Percentiles rank a stretch among this genome's conserved stretches.
These are phyloP conservation scores for Candida sp. DNA, from an alignment of 1,139 yeast genomes.

Conservation along the genomic window DNA sequence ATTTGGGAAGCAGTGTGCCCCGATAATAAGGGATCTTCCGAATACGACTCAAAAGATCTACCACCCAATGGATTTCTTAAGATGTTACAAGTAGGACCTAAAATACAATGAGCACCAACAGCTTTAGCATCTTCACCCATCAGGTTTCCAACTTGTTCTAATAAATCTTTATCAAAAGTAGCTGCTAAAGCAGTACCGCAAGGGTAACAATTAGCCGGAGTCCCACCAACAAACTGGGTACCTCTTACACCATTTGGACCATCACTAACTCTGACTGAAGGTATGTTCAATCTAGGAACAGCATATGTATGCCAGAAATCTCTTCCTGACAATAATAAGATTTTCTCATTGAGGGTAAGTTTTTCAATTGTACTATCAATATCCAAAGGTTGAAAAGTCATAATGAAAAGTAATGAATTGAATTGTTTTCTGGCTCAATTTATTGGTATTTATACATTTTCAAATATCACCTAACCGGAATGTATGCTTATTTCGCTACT, in stretches of 20 bases:
- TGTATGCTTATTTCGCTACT: neutral
- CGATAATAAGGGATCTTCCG: slow-evolving; percentile 27
- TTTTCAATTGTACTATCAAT: slow-evolving; percentile 37
- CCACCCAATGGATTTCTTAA: slow-evolving; percentile 28
- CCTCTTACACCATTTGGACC: slow-evolving; percentile 30
- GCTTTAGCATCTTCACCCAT: slow-evolving; percentile 23
- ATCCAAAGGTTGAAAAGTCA: slow-evolving; percentile 19
- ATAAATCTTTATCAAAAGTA: slow-evolving; percentile 19
- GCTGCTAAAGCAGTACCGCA: slow-evolving; percentile 40
- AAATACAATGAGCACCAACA: slow-evolving; percentile 24
- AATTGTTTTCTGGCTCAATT: neutral
- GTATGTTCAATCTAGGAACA: slow-evolving; percentile 37
- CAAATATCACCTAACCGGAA: neutral
- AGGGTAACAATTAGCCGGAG: slow-evolving; percentile 26
- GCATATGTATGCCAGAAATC: slow-evolving; percentile 53
- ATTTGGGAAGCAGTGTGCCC: slow-evolving; percentile 23
- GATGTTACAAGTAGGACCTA: slow-evolving; percentile 29
- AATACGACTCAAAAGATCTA: slow-evolving; percentile 26
- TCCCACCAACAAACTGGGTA: slow-evolving; percentile 19
- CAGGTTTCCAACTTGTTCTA: slow-evolving; percentile 19
- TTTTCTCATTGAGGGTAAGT: slow-evolving; percentile 42
- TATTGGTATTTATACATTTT: neutral
- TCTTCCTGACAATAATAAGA: slow-evolving; percentile 40
- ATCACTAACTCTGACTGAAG: slow-evolving; percentile 20
- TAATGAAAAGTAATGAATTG: neutral